Conservation (phyloP, 768 basidiomycete genomes). For the Russula virescens region DNA sequence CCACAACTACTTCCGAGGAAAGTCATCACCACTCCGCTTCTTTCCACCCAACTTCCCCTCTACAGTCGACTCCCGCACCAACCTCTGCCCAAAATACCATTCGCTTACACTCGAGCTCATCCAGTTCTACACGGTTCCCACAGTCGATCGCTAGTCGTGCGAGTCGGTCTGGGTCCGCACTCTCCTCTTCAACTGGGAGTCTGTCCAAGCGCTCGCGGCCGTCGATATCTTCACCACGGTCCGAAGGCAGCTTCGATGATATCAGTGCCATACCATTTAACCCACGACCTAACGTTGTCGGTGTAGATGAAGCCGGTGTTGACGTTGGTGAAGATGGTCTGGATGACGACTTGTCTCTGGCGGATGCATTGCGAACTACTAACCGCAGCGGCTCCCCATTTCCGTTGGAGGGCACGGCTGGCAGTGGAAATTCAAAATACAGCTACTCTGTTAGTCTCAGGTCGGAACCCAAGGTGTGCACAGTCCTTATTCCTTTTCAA, state of each 20-base stretch:
- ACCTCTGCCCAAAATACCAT: constrained; percentile 46
- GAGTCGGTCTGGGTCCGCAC: constrained; percentile 33
- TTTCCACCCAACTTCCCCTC: constrained; percentile 42
- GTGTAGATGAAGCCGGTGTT: neutral
- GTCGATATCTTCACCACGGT: neutral
- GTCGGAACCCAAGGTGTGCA: constrained; percentile 51
- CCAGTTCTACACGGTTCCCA: constrained; percentile 45
- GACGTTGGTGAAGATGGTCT: constrained; percentile 32
- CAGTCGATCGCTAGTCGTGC: constrained; percentile 47
- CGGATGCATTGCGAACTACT: constrained; percentile 53
- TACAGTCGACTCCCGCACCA: constrained; percentile 62
- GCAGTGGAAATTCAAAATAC: constrained; percentile 37
- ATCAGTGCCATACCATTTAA: constrained; percentile 52
- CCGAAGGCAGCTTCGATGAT: constrained; percentile 45
- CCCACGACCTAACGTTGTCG: constrained; percentile 35
- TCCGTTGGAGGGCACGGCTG: constrained; percentile 33
- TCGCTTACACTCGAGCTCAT: constrained; percentile 47
- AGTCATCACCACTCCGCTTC: constrained; percentile 38
- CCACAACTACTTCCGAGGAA: constrained; percentile 33
- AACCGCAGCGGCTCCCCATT: constrained; percentile 49
- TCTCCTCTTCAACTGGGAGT: constrained; percentile 23
- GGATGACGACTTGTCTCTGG: constrained; percentile 41
- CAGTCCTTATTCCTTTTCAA: neutral
- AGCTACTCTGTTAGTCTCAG: constrained; percentile 57
- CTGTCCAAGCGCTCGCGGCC: constrained; percentile 10